Evolutionary conservation across 2,329 filamentous ascomycete species (phyloP), one percentile per base, ranked within the genome.

Genomic region (Alternaria dauci): DNA sequence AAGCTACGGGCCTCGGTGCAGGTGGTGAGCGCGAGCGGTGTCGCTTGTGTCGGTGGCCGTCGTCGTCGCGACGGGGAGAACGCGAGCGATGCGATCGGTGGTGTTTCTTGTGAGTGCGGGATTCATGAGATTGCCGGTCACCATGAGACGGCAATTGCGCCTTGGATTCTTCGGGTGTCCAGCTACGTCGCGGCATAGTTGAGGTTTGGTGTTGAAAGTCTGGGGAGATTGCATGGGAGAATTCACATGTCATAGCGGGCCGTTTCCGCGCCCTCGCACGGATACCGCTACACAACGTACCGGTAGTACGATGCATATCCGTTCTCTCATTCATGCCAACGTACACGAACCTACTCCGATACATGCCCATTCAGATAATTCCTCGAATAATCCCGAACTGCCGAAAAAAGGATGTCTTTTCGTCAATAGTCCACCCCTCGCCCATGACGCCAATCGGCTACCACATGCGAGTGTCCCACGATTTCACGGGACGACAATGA

Each of bases 31-130:
- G 73, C 34, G 74, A 73, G 25, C 76, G 74, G 38, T 70, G 71
- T 42, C 70, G 70, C 53, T 72, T 75, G 57, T 72, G 68, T 43
- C 59, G 51, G 56, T 70, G 62, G 25, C 58, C 41, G n/a, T 71
- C 67, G 18, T 68, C 55, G 55, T 75, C 69, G 55, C 63, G 68
- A 9, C 61, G 72, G 25, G 76, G 75, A 25, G 75, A 78, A 34
- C 71, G 73, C 12, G 75, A 75, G 16, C 71, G 74, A 52, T 72
- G 77, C 57, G 79, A 76, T 53, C 74, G 78, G 54, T 78, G 78
- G 48, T 76, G 77, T 50, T 80, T 77, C 39, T 32, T 64, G 44
- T 74, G 73, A 47, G 77, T 73, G 53, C 69, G 71, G 59, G 73
- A 68, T 64, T 66, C 69, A 63, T 47, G 30, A 1, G 34, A 0